phyloP scores from a whole-genome alignment of 2,329 filamentous ascomycete species.

The Didymella glomerata region DNA sequence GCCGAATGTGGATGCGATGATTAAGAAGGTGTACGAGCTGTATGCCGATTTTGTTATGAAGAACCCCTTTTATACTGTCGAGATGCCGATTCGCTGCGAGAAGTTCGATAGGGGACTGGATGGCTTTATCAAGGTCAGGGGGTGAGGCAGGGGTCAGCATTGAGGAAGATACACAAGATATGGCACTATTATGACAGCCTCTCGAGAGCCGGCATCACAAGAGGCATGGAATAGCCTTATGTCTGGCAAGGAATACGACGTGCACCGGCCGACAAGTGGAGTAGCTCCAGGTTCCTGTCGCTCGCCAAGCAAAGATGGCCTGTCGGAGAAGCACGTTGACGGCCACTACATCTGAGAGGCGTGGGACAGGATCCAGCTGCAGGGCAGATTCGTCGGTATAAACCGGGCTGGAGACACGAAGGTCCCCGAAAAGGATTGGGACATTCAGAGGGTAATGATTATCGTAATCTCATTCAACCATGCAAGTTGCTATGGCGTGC shows the following conservation, averaged over 20 bases:
- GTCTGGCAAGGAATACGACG: no score
- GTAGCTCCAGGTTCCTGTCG: no score
- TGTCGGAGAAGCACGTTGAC: no score
- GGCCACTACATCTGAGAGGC: no score
- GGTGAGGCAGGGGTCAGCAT: conserved; percentile 28
- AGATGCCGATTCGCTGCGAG: conserved; percentile 97
- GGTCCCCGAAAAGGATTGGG: no score
- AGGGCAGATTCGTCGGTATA: no score
- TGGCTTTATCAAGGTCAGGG: conserved; percentile 73
- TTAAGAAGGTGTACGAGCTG: conserved; percentile 88
- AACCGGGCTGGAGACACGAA: no score
- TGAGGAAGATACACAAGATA: background rate
- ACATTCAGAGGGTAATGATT: background rate
- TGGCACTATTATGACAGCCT: background rate
- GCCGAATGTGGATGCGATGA: conserved; percentile 83
- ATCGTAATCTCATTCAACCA: conserved; percentile 30
- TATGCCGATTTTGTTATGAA: conserved; percentile 99
- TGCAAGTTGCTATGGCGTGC: conserved; percentile 28
- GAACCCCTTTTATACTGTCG: conserved; percentile 97
- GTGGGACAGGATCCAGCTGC: no score
- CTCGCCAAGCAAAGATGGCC: no score
- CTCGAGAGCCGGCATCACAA: no score
- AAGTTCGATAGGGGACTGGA: conserved; percentile 88
- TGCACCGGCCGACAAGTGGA: no score
- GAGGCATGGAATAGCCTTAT: no score